Base-by-base conservation (phyloP, 2,329 filamentous ascomycete species). In the Elsinoe australis region DNA sequence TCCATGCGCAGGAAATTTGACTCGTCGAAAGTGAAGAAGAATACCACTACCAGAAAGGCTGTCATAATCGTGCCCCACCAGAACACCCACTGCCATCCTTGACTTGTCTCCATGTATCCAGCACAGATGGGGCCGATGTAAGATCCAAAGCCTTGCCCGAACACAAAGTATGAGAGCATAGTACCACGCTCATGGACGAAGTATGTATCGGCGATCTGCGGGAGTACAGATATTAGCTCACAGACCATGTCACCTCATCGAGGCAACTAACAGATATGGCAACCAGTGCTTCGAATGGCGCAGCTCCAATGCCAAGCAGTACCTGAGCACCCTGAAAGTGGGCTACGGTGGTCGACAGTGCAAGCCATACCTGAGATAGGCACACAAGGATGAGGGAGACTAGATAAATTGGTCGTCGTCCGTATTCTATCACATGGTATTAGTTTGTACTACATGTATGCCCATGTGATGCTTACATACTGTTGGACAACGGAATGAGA, bases 91-190 rank as follows among this genome's bases (percentile, higher is more conserved):
- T 63, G 55, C 61, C 64, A 67, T 10, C 60, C 57, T 49, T 66
- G 60, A 19, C 50, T 36, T 3, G 54, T 58, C 6, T 61, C 64
- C 31, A 71, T 71, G 54, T 70, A 70, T 12, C 66, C 63, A 5
- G 67, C 67, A 10, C 57, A 57, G 1, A 69, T 57, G 1, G 64
- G 64, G 5, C 66, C 66, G 5, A 67, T 52, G 32, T 65, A 58
- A 4, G 64, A 64, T 1, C 67, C 67, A 2, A 58, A 47, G 2
- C 61, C 52, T 2, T 70, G 55, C 8, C 51, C 51, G n/a, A 51
- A 53, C 14, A 51, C 45, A 8, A 49, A 53, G 14, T 32, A 33
- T n/a, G 35, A 42, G n/a, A 53, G 31, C 9, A 35, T 41, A 9
- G 35, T 45, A 5, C 51, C 49, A 22, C 45, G 42, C 19, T 53